A percentile compares a stretch with the other conserved stretches of the same genome.
Conservation (phyloP, 2,329 filamentous ascomycete genomes). For the Leptographium galeiforme region DNA sequence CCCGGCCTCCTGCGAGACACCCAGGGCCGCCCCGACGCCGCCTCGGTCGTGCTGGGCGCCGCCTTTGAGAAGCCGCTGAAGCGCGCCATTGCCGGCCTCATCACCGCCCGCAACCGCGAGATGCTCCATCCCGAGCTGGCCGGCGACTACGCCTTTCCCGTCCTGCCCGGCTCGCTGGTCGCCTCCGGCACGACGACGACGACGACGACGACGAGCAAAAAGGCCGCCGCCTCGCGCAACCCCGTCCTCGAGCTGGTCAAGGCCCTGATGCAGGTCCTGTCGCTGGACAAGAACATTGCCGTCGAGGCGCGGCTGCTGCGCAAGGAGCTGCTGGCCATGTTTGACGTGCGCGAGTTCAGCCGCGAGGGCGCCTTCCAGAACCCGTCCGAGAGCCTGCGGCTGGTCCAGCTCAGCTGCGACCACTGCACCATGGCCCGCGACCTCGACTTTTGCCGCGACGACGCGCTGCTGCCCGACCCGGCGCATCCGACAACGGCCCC, state of each 20-base stretch:
- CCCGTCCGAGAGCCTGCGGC: constrained; percentile 59
- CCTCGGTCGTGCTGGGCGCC: constrained; percentile 59
- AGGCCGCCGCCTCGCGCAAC: constrained; percentile 34
- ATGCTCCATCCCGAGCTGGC: constrained; percentile 80
- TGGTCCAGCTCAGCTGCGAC: constrained; percentile 71
- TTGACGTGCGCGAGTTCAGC: constrained; percentile 91
- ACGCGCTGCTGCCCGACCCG: constrained; percentile 54
- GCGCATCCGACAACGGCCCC: constrained; percentile 10
- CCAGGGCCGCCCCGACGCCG: constrained; percentile 30
- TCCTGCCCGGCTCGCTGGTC: constrained; percentile 53
- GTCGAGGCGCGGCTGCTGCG: constrained; percentile 79
- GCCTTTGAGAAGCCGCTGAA: constrained; percentile 80
- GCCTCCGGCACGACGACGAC: constrained; percentile 12
- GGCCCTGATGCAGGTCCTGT: constrained; percentile 80
- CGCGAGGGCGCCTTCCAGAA: constrained; percentile 79
- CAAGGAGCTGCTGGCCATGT: constrained; percentile 77
- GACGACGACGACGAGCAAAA: not conserved
- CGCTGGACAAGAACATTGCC: constrained; percentile 78
- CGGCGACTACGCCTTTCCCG: constrained; percentile 74
- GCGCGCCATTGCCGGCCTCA: constrained; percentile 71
- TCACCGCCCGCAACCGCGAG: constrained; percentile 76
- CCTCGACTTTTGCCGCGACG: constrained; percentile 83
- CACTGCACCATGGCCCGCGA: constrained; percentile 83
- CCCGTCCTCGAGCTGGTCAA: constrained; percentile 87
- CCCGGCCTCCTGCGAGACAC: constrained; percentile 27